Conservation (phyloP, 2,329 filamentous ascomycete species). For the Pyrenochaeta sp. region DNA sequence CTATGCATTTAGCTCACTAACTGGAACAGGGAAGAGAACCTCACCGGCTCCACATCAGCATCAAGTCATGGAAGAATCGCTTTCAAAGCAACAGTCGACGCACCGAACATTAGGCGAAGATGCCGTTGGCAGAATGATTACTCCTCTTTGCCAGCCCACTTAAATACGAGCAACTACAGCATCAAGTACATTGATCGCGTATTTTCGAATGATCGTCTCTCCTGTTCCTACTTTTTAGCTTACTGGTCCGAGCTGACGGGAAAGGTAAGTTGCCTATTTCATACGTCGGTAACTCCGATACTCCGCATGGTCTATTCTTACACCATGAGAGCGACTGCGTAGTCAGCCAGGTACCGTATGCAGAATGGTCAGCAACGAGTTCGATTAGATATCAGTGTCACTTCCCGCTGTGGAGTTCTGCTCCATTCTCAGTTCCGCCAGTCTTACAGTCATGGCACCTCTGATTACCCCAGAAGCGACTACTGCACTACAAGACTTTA, state of each 20-base stretch:
- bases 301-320: not conserved
- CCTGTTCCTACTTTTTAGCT: not conserved
- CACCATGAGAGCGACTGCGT: not conserved
- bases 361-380: not conserved
- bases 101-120: too few relatives aligned
- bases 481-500: conserved; percentile 12
- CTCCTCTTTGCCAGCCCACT: not conserved
- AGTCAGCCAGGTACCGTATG: not conserved
- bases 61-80: not conserved
- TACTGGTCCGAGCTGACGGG: not conserved
- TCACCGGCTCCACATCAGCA: not conserved
- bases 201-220: not conserved
- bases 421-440: not conserved
- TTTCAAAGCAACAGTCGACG: not conserved
- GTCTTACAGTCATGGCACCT: conserved; percentile 14
- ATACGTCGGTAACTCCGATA: too few relatives aligned
- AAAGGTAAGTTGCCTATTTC: not conserved
- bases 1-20: not conserved
- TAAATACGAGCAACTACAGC: not conserved
- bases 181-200: not conserved
- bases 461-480: conserved; percentile 4
- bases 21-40: not conserved
- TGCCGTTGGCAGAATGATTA: not conserved
- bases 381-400: not conserved
- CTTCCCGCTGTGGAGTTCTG: not conserved